Base-by-base conservation (phyloP, 2,329 filamentous ascomycete genomes). In the Cryphonectria japonica region DNA sequence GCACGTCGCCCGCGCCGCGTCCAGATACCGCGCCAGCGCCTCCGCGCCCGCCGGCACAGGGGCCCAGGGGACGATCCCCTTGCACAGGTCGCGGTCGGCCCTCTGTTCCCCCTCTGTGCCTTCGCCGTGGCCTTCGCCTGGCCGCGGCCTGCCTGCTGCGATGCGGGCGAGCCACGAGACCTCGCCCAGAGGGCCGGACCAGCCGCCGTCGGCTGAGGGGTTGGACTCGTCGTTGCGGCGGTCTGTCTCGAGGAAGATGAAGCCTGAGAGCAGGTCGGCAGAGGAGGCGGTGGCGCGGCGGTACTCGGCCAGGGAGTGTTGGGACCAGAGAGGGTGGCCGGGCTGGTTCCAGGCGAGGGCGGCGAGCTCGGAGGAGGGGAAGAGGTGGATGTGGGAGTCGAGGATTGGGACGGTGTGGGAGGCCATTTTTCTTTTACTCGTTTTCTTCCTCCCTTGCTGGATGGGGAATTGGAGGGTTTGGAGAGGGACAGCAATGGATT, bases 331-430 rank as follows among this genome's bases (percentile, higher is more conserved):
- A 5, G 89, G 85, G 77, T 86, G 81, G 63, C 85, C 82, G 6
- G 88, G 82, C 3, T 80, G 86, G 82, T 89, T 88, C 94, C 94
- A 97, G 71, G 88, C 83, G 73, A 97, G 88, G 54, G 88, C 87
- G 69, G 85, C 78, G 67, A 92, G 78, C 76, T 95, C 92, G 68
- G 87, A 86, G 62, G 84, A 81, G 61, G 93, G 92, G 84, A 90
- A 97, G 77, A 98, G 89, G 83, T 98, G 95, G 81, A 98, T 92
- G 84, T 98, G 95, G 54, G 93, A 92, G 84, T 98, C 95, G 80
- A 98, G 89, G 78, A 97, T 91, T 76, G 85, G 88, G 79, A 86
- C 82, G 76, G 29, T 52, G 69, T 59, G 69, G 69, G 69, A 65
- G 54, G 71, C 67, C 71, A 72, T 72, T 3, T 39, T 62, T n/a